Evolutionary conservation across 352 stramenopile species (phyloP).

Genomic region (Pythium folliculosum): DNA sequence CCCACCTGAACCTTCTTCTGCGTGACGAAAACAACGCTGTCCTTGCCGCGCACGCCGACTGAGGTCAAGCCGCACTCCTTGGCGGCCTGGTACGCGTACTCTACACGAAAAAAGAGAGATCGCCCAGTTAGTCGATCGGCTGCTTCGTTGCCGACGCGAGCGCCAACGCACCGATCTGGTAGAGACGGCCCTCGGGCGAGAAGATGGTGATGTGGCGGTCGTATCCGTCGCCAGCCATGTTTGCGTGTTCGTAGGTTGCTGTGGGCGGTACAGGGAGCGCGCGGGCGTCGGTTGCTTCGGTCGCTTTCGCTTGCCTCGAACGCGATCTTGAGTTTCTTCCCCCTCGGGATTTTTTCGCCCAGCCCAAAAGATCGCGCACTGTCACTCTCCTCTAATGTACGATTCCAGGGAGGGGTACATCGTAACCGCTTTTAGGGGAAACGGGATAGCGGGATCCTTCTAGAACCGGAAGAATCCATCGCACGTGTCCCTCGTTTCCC

Average conservation of each 20-base stretch:
- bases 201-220: conserved; percentile 98
- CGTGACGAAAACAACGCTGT: conserved; percentile 95
- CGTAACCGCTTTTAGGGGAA: conserved; percentile 9
- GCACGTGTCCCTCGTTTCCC: too few species aligned
- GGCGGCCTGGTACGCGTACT: conserved; percentile 99
- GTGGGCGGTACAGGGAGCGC: not conserved
- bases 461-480: conserved; percentile 9
- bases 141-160: not conserved
- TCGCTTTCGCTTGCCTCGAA: not conserved
- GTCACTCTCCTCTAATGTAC: conserved; percentile 21
- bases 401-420: not conserved
- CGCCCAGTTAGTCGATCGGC: not conserved
- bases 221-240: conserved; percentile 89
- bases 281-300: not conserved
- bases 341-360: not conserved
- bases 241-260: conserved; percentile 14
- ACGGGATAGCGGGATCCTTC: not conserved
- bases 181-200: conserved; percentile 97
- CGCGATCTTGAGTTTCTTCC: conserved; percentile 31
- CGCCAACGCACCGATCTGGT: conserved; percentile 92
- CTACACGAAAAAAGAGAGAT: too few species aligned
- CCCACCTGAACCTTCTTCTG: conserved; percentile 98
- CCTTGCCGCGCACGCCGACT: conserved; percentile 94
- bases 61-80: conserved; percentile 94
- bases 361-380: conserved; percentile 24